Percentiles rank a stretch among this genome's conserved stretches.
These are phyloP conservation scores for Amyloporia xantha DNA, from an alignment of 768 basidiomycete genomes.

Conservation along the genomic window DNA sequence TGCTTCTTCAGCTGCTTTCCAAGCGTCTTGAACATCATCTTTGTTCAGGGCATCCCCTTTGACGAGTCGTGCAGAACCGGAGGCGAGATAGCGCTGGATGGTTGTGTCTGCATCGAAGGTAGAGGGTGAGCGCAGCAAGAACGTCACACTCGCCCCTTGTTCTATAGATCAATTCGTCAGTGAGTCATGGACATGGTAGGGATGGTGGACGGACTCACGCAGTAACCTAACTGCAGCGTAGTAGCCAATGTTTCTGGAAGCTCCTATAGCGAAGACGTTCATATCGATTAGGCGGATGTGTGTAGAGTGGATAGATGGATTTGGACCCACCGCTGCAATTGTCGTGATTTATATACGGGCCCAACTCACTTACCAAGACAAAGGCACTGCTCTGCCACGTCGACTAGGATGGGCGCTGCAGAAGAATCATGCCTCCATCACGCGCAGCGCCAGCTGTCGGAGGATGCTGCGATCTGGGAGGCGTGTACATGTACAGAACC, in stretches of 20 bases:
- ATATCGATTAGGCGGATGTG: constrained; percentile 15
- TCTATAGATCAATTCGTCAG: constrained; percentile 27
- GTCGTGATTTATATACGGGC: no score
- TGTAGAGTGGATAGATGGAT: no score
- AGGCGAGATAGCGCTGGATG: constrained; percentile 45
- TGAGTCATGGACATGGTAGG: not conserved
- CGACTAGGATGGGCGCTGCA: no score
- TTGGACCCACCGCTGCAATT: no score
- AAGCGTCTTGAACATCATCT: constrained; percentile 45
- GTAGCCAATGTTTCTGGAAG: constrained; percentile 36
- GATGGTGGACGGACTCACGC: constrained; percentile 18
- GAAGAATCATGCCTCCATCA: no score
- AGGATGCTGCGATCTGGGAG: no score
- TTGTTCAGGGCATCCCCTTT: constrained; percentile 55
- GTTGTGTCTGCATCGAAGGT: constrained; percentile 47
- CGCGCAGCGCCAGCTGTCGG: no score
- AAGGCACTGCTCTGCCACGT: no score
- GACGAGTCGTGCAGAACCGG: constrained; percentile 46
- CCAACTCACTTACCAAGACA: no score
- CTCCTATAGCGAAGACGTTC: constrained; percentile 30
- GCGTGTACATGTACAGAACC: no score
- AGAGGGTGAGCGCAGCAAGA: constrained; percentile 46
- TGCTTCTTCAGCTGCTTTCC: constrained; percentile 33
- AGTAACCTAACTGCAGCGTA: constrained; percentile 25
- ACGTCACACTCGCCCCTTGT: constrained; percentile 54